Base-by-base conservation (phyloP, 176 grass and related monocot species). In the Calamus simplicifolius region DNA sequence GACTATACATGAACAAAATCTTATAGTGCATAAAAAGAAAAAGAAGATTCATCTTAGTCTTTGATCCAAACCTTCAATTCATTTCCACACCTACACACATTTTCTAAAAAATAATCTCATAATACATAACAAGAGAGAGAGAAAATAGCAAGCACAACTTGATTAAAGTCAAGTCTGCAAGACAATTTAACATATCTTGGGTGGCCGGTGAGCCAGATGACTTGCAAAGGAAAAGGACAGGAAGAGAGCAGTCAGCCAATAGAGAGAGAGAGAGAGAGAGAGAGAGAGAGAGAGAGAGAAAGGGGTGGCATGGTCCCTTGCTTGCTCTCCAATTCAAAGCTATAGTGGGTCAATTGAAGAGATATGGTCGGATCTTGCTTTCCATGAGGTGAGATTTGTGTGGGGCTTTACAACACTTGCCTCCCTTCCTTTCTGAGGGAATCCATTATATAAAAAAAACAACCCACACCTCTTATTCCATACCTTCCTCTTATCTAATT, bases 361-460 rank as follows among this genome's bases (percentile, higher is more conserved):
- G 66, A 95, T 95, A 85, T 66, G 63, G 70, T 52, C 68, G 74
- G 81, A 95, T 95, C 81, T 80, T 77, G 72, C 85, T 95, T 85
- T 88, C 74, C 75, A 71, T 51, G 69, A 25, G 71, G 48, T 51
- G 38, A 35, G 89, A 85, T 87, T 93, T 93, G 71, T 73, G 73
- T 77, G 23, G 50, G 69, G 69, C 69, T 19, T 59, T 57, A 15
- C 51, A 57, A 73, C 52, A 58, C 48, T 52, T 21, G 21, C 18
- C 25, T 27, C 18, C 73, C 54, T 75, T 80, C 4, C 17, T 19
- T 68, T 72, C 69, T 56, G 68, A 68, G 25, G 31, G 61, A 80
- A 80, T 72, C 83, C 64, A 79, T 69, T 80, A 43, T 70, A 69
- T 73, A 61, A 66, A 64, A 25, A 72, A 72, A 83, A 74, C 50